Percentiles rank a stretch among this genome's conserved stretches.
Evolutionary conservation across 1,139 yeast species (phyloP).

Genomic region (Kurtzmaniella quercitrusa): DNA sequence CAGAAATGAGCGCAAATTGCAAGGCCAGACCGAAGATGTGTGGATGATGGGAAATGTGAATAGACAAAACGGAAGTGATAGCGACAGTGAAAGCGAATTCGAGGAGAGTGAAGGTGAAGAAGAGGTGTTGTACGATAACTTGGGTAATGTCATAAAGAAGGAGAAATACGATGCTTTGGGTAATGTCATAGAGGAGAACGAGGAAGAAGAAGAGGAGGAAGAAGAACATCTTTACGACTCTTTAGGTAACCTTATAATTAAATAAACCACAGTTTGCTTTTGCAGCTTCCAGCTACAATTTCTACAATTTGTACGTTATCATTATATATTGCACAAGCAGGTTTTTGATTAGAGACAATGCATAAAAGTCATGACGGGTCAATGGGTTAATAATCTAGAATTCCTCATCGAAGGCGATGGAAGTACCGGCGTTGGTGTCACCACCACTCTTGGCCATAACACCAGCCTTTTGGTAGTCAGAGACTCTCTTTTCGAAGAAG

Average conservation of each 20-base stretch:
- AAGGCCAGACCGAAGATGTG: slow-evolving; percentile 53
- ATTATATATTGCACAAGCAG: not conserved
- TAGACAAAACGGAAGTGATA: slow-evolving; percentile 22
- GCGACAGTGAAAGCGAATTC: slow-evolving; percentile 11
- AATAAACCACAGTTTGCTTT: not conserved
- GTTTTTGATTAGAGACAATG: not conserved
- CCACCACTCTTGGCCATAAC: slow-evolving; percentile 65
- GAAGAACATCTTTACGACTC: slow-evolving; percentile 5
- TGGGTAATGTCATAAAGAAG: slow-evolving; percentile 8
- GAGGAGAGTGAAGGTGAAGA: slow-evolving; percentile 8
- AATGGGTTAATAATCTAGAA: slow-evolving; percentile 21
- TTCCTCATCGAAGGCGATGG: slow-evolving; percentile 47
- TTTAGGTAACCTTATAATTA: slow-evolving; percentile 6
- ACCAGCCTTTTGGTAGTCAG: slow-evolving; percentile 99
- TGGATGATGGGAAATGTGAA: slow-evolving; percentile 82
- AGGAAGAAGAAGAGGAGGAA: slow-evolving; percentile 1
- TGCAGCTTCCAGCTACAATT: not conserved
- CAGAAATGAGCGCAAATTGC: slow-evolving; percentile 55
- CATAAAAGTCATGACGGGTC: not conserved
- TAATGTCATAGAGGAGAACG: not conserved
- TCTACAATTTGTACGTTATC: not conserved
- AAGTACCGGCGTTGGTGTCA: slow-evolving; percentile 23
- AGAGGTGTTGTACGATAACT: slow-evolving; percentile 5
- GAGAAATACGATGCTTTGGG: slow-evolving; percentile 1
- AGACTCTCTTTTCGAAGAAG: slow-evolving; percentile 97